phyloP scores from a whole-genome alignment of 225 moss, liverwort and hornwort genomes.

The Ulota crispa region DNA sequence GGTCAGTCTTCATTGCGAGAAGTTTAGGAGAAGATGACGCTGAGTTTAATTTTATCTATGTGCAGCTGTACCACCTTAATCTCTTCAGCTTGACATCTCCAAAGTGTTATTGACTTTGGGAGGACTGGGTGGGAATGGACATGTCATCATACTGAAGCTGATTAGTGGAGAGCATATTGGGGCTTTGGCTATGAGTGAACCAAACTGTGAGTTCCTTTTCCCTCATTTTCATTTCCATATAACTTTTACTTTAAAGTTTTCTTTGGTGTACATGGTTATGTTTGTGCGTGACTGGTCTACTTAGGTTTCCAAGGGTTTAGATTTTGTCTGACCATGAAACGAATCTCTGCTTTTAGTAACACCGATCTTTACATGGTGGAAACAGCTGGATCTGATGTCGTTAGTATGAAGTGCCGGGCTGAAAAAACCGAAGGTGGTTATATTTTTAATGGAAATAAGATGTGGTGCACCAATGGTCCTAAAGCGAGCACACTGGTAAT shows the following conservation, averaged over 20 bases:
- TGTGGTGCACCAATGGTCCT: slow-evolving; percentile 99
- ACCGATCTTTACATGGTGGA: slow-evolving; percentile 22
- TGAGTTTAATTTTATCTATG: background rate
- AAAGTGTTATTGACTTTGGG: slow-evolving; percentile 25
- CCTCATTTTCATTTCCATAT: background rate
- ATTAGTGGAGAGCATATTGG: slow-evolving; percentile 97
- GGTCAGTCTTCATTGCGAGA: slow-evolving; percentile 43
- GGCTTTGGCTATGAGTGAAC: slow-evolving; percentile 99
- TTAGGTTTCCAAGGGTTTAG: background rate
- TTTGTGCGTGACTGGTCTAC: slow-evolving; percentile 6
- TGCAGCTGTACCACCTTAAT: slow-evolving; percentile 1
- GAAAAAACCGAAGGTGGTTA: slow-evolving; percentile 76
- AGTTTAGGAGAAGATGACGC: background rate
- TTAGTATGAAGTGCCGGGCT: slow-evolving; percentile 98
- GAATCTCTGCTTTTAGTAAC: background rate
- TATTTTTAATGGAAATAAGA: slow-evolving; percentile 91
- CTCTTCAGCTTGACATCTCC: background rate
- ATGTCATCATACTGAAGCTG: slow-evolving; percentile 55
- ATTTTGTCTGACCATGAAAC: background rate
- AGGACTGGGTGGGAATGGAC: slow-evolving; percentile 26
- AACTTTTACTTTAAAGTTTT: slow-evolving; percentile 7
- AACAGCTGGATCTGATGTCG: slow-evolving; percentile 99
- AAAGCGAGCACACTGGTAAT: slow-evolving; percentile 90
- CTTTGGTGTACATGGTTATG: background rate
- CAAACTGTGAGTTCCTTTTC: slow-evolving; percentile 72